Conservation (phyloP, 257 asterid genomes). For the Coffea canephora region DNA sequence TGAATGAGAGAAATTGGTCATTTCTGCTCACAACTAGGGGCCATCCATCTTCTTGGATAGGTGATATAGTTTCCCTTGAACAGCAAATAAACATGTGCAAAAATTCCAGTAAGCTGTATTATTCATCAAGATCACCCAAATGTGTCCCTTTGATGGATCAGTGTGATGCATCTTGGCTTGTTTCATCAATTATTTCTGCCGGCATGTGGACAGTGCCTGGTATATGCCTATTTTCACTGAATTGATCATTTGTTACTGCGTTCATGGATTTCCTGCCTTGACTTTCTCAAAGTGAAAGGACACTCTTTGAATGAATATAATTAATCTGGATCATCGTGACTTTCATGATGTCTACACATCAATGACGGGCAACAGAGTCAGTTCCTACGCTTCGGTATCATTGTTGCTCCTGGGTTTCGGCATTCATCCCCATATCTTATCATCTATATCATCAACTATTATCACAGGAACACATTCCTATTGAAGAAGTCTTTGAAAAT, state of each 20-base stretch:
- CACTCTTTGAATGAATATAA: neutral
- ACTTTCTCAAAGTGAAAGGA: neutral
- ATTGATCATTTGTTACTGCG: neutral
- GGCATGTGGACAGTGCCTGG: neutral
- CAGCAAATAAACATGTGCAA: neutral
- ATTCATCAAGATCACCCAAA: neutral
- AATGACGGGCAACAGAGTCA: neutral
- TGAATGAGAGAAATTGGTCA: neutral
- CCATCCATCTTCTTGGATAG: neutral
- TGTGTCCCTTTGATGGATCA: neutral
- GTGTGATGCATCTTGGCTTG: neutral
- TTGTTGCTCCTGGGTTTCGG: neutral
- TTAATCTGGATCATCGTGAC: neutral
- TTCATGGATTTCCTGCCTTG: neutral
- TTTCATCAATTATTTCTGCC: neutral
- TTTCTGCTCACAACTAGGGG: neutral
- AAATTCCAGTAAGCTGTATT: neutral
- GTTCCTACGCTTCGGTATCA: neutral
- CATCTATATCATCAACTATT: neutral
- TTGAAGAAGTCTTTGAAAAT: conserved; percentile 32
- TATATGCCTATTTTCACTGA: neutral
- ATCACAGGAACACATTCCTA: conserved; percentile 33
- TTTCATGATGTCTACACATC: neutral
- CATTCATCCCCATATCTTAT: neutral
- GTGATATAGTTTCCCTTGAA: neutral